Conservation (phyloP, 805 yeast genomes). For the Crinitomyces ghanaensis region DNA sequence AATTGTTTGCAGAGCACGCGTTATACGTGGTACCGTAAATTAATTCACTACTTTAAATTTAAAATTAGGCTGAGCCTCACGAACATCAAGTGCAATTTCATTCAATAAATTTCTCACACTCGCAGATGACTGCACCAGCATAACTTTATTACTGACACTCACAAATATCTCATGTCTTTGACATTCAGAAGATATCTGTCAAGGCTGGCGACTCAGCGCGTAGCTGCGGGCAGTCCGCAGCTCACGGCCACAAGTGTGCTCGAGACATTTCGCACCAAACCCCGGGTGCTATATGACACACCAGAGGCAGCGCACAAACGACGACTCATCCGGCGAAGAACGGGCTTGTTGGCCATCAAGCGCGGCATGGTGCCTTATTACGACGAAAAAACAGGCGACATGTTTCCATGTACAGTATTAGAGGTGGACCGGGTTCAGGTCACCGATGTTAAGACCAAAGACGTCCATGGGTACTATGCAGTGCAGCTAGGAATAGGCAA, state of each 20-base stretch:
- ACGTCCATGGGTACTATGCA: slow-evolving; percentile 71
- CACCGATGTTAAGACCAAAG: slow-evolving; percentile 52
- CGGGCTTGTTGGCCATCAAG: slow-evolving; percentile 77
- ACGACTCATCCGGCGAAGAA: slow-evolving; percentile 60
- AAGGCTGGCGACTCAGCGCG: too few relatives aligned
- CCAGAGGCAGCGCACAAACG: slow-evolving; percentile 59
- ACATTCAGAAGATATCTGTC: too few relatives aligned
- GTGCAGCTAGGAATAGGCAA: slow-evolving; percentile 81
- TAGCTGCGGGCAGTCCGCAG: slow-evolving; percentile 24
- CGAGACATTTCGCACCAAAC: slow-evolving; percentile 26
- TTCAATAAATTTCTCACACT: too few relatives aligned
- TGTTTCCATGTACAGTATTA: slow-evolving; percentile 73
- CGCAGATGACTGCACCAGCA: too few relatives aligned
- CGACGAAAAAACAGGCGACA: slow-evolving; percentile 50
- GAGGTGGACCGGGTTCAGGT: slow-evolving; percentile 88
- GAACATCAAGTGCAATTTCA: too few relatives aligned
- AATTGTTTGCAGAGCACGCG: too few relatives aligned
- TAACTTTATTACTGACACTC: too few relatives aligned
- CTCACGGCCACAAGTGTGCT: slow-evolving; percentile 24
- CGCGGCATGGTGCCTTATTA: slow-evolving; percentile 86
- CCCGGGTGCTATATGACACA: slow-evolving; percentile 51
- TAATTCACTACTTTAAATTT: too few relatives aligned
- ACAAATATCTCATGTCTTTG: too few relatives aligned
- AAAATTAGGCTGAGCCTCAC: too few relatives aligned
- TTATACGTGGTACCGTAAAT: too few relatives aligned